Conservation (phyloP, 345 rosid genomes). For the Syzygium aromaticum region DNA sequence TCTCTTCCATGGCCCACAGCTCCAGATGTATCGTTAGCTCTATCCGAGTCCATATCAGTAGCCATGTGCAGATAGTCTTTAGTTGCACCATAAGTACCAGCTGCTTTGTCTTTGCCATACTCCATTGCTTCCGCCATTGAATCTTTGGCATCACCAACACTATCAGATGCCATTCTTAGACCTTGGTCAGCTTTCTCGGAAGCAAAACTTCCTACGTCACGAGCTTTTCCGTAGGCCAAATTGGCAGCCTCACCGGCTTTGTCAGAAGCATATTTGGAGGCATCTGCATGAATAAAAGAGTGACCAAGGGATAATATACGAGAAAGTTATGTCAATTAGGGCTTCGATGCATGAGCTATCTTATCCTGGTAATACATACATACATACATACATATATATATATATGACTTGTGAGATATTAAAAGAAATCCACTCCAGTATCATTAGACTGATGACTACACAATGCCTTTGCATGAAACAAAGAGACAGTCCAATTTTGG, state of each 20-base stretch:
- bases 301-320: neutral
- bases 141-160: conserved; percentile 14
- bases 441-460: neutral
- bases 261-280: conserved; percentile 17
- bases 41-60: neutral
- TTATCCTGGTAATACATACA: neutral
- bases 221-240: conserved; percentile 6
- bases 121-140: conserved; percentile 7
- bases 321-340: neutral
- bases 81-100: conserved; percentile 1
- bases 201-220: conserved; percentile 10
- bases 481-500: neutral
- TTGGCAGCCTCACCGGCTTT: conserved; percentile 18
- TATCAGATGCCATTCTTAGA: conserved; percentile 7
- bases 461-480: fast-evolving
- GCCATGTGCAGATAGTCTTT: neutral
- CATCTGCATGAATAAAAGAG: conserved; percentile 4
- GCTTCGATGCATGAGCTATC: neutral
- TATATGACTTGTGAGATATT: neutral
- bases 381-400: too few species aligned
- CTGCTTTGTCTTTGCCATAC: conserved; percentile 15
- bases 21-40: conserved; percentile 2
- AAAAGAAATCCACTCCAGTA: neutral
- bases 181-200: conserved; percentile 1
- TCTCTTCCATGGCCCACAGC: neutral